Base-by-base conservation (phyloP, 495 filamentous ascomycete species). In the Talaromyces liani region DNA sequence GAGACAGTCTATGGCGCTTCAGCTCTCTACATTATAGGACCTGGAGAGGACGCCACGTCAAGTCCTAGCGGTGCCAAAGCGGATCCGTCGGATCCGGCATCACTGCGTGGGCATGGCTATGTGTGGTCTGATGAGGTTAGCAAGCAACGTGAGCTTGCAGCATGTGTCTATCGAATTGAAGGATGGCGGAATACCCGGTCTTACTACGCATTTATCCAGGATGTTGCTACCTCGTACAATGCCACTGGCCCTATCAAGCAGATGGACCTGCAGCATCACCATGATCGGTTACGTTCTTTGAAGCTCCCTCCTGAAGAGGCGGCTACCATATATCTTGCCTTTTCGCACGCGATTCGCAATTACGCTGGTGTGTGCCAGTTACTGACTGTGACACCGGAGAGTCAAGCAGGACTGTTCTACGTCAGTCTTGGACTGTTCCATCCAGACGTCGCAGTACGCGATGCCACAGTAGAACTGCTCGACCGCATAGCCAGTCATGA, bases 121-220 rank as follows among this genome's bases (percentile, higher is more conserved):
- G 93, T 99, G 6, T 99, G 95, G 95, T 74, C 85, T 6, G 90
- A 96, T 71, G 91, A 96, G 56, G 72, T 75, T 9, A 79, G 87
- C n/a, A 91, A 90, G 72, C 84, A 88, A 66, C 86, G 85, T 58
- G 95, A 98, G 75, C 81, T 99, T 25, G 87, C 90, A 6, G 93
- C 91, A 1, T 96, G 93, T 31, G 91, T 95, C 34, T 89, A 88
- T 61, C 80, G 94, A 49, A 96, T 99, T 53, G 95, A 98, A 72
- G 94, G 92, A 45, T 99, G 94, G 94, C 83, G 95, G 61, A 92
- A 88, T 60, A 98, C 94, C 2, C 82, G 94, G 64, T 95, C 90
- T 66, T 99, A 98, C 70, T 96, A 95, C 74, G 91, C 88, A 49
- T 97, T 91, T 72, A 93, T 96, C 65, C 91, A 95, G 77, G 94